phyloP scores from a whole-genome alignment of 148 eudicot species.

The Rhododendron kiyosumense region DNA sequence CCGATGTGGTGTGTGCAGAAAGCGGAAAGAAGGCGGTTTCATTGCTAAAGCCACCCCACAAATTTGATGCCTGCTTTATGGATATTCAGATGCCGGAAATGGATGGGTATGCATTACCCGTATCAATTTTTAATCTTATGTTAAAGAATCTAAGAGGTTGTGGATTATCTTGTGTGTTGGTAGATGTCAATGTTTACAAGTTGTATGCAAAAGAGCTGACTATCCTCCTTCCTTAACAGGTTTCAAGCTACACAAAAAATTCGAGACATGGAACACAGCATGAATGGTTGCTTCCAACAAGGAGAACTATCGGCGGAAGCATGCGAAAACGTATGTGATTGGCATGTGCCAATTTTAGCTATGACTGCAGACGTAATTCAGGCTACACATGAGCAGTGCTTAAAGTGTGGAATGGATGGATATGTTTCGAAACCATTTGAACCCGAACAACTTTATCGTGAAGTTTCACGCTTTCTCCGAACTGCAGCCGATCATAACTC shows the following conservation, averaged over 20 bases:
- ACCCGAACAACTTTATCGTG: constrained; percentile 83
- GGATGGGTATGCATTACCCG: constrained; percentile 67
- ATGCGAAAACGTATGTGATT: constrained; percentile 34
- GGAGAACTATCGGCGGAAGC: constrained; percentile 32
- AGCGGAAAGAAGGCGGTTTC: constrained; percentile 70
- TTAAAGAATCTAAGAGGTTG: not conserved
- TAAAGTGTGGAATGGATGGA: constrained; percentile 83
- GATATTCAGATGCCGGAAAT: constrained; percentile 99
- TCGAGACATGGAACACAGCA: constrained; percentile 48
- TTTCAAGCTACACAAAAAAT: constrained; percentile 82
- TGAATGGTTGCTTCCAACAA: constrained; percentile 26
- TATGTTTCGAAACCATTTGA: constrained; percentile 96
- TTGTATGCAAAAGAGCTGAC: not conserved
- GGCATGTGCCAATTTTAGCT: constrained; percentile 88
- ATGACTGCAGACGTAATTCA: constrained; percentile 99
- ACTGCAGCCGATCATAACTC: constrained; percentile 29
- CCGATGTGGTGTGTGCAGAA: constrained; percentile 81
- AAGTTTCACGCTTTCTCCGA: constrained; percentile 71
- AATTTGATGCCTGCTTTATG: constrained; percentile 90
- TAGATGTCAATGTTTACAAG: not conserved
- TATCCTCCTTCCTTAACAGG: constrained; percentile 29
- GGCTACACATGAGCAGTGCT: constrained; percentile 85
- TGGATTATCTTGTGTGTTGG: not conserved
- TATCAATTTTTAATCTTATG: not conserved
- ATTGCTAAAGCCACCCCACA: constrained; percentile 66